Percentiles rank a stretch among this genome's conserved stretches.
phyloP scores from a whole-genome alignment of 805 yeast genomes.

The Yarrowia osloensis region DNA sequence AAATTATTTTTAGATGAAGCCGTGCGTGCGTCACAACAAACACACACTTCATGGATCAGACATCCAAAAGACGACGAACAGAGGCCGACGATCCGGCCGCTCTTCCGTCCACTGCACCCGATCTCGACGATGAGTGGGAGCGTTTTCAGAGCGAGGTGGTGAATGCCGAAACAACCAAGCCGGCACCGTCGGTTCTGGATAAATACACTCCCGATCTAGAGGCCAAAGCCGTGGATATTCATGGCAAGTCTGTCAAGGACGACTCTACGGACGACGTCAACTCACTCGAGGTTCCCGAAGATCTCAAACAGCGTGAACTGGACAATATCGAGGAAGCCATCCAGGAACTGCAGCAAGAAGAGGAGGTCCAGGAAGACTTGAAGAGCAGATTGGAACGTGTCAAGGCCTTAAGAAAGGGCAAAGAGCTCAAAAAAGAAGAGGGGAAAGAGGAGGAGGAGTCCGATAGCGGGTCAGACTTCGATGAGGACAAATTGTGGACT shows the following conservation, averaged over 20 bases:
- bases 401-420: background rate
- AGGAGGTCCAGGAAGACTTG: constrained; percentile 1
- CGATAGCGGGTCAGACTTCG: background rate
- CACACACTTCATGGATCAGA: constrained; percentile 12
- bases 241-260: background rate
- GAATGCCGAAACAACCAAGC: background rate
- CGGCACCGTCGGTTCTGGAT: constrained; percentile 6
- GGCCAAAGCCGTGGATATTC: constrained; percentile 15
- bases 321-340: constrained; percentile 1
- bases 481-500: constrained; percentile 16
- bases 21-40: constrained; percentile 13
- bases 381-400: background rate
- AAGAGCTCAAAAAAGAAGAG: background rate
- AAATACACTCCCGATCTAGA: background rate
- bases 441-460: background rate
- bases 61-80: constrained; percentile 11
- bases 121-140: constrained; percentile 21
- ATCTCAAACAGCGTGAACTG: constrained; percentile 2
- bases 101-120: background rate
- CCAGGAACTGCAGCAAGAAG: constrained; percentile 16
- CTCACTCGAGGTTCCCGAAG: background rate
- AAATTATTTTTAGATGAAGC: constrained; percentile 16
- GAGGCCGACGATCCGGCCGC: constrained; percentile 18
- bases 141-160: constrained; percentile 23
- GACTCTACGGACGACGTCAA: background rate